phyloP scores from a whole-genome alignment of 1,284 basidiomycete species.

The Ustilago esculenta region DNA sequence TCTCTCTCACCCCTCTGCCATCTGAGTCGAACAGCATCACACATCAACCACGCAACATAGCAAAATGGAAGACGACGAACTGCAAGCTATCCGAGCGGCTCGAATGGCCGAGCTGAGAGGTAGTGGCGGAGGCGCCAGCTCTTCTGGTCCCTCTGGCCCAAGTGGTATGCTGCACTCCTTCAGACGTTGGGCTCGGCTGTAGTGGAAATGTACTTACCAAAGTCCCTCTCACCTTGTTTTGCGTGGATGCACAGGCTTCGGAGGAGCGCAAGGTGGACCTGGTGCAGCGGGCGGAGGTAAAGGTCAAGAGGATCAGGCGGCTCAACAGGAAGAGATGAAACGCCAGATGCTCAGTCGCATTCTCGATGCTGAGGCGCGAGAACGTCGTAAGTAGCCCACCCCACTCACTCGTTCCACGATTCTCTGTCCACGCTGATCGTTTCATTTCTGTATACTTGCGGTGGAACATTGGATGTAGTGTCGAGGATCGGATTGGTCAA shows the following conservation, averaged over 20 bases:
- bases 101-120: constrained; percentile 62
- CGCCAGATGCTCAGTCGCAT: constrained; percentile 82
- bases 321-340: constrained; percentile 70
- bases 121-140: constrained; percentile 18
- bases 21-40: constrained; percentile 7
- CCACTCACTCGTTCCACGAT: neutral
- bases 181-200: neutral
- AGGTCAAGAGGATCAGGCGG: constrained; percentile 61
- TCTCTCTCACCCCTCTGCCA: too few relatives aligned
- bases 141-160: constrained; percentile 17
- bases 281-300: constrained; percentile 67
- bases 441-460: too few relatives aligned
- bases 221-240: neutral
- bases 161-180: constrained; percentile 11
- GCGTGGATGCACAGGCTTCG: constrained; percentile 4
- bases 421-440: neutral
- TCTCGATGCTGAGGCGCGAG: constrained; percentile 84
- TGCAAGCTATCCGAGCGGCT: constrained; percentile 65
- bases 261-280: constrained; percentile 42
- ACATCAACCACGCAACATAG: neutral
- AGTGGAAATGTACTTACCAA: neutral
- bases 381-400: constrained; percentile 78
- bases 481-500: constrained; percentile 92
- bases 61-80: constrained; percentile 66
- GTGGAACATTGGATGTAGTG: constrained; percentile 72